phyloP scores from a whole-genome alignment of 225 moss, liverwort and hornwort genomes.

The Bryum argenteum region DNA sequence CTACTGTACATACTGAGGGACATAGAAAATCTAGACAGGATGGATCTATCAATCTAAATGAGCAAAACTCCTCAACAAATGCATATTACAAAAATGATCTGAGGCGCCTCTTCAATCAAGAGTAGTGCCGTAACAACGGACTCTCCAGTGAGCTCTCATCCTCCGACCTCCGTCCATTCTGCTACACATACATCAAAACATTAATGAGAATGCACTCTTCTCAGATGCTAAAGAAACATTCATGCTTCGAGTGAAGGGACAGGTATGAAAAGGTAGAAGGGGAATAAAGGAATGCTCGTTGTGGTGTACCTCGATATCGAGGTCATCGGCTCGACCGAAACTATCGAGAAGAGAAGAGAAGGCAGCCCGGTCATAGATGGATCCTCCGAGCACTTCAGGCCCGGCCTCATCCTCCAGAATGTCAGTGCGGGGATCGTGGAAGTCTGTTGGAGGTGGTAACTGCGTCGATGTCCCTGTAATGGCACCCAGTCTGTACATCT shows the following conservation, averaged over 20 bases:
- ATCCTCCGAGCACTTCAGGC: constrained; percentile 76
- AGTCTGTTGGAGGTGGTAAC: constrained; percentile 73
- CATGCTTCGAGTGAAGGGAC: neutral
- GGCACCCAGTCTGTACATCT: constrained; percentile 86
- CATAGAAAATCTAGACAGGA: neutral
- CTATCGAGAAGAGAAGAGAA: constrained; percentile 63
- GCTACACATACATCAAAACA: constrained; percentile 14
- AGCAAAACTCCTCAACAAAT: constrained; percentile 27
- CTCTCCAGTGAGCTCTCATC: constrained; percentile 36
- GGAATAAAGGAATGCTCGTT: too few relatives aligned
- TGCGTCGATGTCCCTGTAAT: constrained; percentile 50
- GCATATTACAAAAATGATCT: constrained; percentile 32
- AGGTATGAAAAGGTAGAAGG: neutral
- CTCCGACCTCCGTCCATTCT: constrained; percentile 33
- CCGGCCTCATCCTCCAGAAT: constrained; percentile 49
- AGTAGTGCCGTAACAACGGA: constrained; percentile 22
- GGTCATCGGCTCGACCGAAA: constrained; percentile 60
- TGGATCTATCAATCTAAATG: neutral
- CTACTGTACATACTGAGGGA: constrained; percentile 23
- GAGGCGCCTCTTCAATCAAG: constrained; percentile 13
- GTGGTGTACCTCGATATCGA: constrained; percentile 56
- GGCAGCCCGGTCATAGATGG: constrained; percentile 80
- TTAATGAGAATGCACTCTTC: neutral
- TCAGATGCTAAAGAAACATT: too few relatives aligned
- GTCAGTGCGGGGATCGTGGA: constrained; percentile 54